Conservation (phyloP, 2,329 filamentous ascomycete species). For the Fusarium illudens region DNA sequence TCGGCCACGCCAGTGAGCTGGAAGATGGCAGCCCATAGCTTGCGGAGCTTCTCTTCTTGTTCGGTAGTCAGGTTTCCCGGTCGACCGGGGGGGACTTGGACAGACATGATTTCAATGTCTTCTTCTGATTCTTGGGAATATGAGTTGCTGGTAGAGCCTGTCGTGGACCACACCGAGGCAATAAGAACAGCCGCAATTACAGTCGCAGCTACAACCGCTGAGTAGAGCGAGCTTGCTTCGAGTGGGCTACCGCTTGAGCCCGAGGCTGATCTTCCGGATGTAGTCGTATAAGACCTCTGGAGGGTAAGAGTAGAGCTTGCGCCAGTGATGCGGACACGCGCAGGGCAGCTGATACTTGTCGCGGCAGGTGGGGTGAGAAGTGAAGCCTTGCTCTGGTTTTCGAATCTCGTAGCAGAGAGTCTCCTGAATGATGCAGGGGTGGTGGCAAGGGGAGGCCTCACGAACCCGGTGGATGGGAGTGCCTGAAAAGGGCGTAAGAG, state of each 20-base stretch:
- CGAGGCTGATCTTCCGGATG: not conserved
- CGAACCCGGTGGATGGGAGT: slow-evolving; percentile 27
- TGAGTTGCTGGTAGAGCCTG: not conserved
- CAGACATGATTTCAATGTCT: slow-evolving; percentile 49
- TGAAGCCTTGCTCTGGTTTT: not conserved
- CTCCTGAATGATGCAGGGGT: slow-evolving; percentile 18
- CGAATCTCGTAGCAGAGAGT: slow-evolving; percentile 11
- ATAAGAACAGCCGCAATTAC: slow-evolving; percentile 22
- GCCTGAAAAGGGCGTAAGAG: slow-evolving; percentile 17
- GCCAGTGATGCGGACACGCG: not conserved
- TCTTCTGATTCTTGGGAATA: slow-evolving; percentile 20
- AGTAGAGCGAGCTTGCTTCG: slow-evolving; percentile 30
- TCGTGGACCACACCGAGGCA: slow-evolving; percentile 27
- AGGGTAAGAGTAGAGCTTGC: not conserved
- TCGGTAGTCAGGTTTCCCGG: slow-evolving; percentile 89
- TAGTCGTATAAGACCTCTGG: slow-evolving; percentile 16
- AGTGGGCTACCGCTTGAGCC: slow-evolving; percentile 14
- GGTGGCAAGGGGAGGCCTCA: slow-evolving; percentile 19
- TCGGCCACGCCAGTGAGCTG: slow-evolving; percentile 74
- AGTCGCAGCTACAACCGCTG: slow-evolving; percentile 19
- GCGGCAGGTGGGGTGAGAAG: not conserved
- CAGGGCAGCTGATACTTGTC: not conserved
- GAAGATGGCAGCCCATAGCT: slow-evolving; percentile 82
- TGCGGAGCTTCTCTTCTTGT: slow-evolving; percentile 85
- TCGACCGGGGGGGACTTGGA: slow-evolving; percentile 69